Evolutionary conservation across 768 basidiomycete species (phyloP).

Genomic region (Naematelia aurantialba): DNA sequence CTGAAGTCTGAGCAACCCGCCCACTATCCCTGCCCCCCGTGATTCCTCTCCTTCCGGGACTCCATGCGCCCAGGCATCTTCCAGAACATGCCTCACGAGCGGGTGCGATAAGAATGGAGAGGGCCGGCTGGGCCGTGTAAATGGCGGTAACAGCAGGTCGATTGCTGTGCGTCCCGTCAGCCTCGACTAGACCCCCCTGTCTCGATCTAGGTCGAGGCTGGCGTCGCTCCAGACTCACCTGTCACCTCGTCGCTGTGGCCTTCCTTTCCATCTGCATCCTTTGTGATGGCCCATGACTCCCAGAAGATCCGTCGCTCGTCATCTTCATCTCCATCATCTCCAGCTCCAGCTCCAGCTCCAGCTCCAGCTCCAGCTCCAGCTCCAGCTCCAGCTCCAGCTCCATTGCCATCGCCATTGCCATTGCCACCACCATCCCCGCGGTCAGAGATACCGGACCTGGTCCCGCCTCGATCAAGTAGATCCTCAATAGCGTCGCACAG

Average conservation of each 20-base stretch:
- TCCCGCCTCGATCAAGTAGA: constrained; percentile 15
- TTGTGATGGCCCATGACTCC: neutral
- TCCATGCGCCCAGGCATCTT: constrained; percentile 4
- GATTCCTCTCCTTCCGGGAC: neutral
- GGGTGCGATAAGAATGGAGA: constrained; percentile 7
- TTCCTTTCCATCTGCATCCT: neutral
- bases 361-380: too few species aligned
- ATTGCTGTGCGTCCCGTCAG: too few species aligned
- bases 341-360: too few species aligned
- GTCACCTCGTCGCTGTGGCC: neutral
- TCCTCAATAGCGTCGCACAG: constrained; percentile 20
- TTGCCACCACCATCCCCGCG: neutral
- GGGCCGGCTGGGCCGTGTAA: neutral
- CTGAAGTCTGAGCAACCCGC: neutral
- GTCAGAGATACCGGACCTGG: neutral
- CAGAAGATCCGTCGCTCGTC: constrained; percentile 5
- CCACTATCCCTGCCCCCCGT: too few species aligned
- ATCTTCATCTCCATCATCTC: neutral
- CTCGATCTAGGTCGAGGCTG: too few species aligned
- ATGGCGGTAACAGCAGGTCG: constrained; percentile 12
- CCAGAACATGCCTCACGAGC: constrained; percentile 4
- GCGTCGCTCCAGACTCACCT: too few species aligned
- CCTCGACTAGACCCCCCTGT: too few species aligned
- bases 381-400: too few species aligned
- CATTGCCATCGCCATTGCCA: neutral